Evolutionary conservation across 495 filamentous ascomycete species (phyloP).

Genomic region (Hyaloscypha variabilis): DNA sequence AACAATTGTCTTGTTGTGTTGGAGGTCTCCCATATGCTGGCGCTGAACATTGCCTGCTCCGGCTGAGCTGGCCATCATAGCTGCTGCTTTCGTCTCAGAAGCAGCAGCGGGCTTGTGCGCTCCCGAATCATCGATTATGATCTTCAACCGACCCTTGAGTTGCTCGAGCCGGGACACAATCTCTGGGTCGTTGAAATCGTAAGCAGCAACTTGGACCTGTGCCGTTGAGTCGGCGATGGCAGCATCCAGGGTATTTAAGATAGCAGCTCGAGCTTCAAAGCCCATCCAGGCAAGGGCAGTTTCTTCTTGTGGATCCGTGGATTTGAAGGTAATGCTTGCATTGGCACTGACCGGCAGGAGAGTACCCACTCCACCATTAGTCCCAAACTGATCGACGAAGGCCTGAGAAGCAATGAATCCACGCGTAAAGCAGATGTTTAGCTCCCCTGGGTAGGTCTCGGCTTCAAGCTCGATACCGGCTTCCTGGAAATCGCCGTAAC

Average conservation of each 20-base stretch:
- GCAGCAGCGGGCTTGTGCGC: constrained; percentile 16
- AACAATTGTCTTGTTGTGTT: constrained; percentile 21
- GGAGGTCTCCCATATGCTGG: constrained; percentile 22
- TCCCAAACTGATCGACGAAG: constrained; percentile 22
- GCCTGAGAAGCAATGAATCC: constrained; percentile 26
- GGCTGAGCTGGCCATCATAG: constrained; percentile 17
- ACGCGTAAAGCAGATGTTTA: constrained; percentile 27
- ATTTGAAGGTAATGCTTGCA: constrained; percentile 21
- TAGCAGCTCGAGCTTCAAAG: constrained; percentile 22
- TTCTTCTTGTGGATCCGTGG: constrained; percentile 24
- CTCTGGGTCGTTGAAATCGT: constrained; percentile 28
- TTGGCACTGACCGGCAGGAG: constrained; percentile 22
- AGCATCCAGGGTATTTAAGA: constrained; percentile 19
- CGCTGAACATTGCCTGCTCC: constrained; percentile 21
- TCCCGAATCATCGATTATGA: constrained; percentile 27
- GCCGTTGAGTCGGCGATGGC: constrained; percentile 27
- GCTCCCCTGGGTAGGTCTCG: constrained; percentile 25
- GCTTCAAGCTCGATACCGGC: constrained; percentile 23
- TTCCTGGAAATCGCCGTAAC: constrained; percentile 27
- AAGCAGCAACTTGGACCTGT: constrained; percentile 22
- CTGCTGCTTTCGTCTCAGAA: constrained; percentile 20
- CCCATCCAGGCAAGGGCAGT: constrained; percentile 25
- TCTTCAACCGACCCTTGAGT: constrained; percentile 21
- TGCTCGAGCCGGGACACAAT: constrained; percentile 26
- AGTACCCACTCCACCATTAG: constrained; percentile 23